phyloP scores from a whole-genome alignment of 345 rosid genomes.

The Bruguiera gymnorhiza region DNA sequence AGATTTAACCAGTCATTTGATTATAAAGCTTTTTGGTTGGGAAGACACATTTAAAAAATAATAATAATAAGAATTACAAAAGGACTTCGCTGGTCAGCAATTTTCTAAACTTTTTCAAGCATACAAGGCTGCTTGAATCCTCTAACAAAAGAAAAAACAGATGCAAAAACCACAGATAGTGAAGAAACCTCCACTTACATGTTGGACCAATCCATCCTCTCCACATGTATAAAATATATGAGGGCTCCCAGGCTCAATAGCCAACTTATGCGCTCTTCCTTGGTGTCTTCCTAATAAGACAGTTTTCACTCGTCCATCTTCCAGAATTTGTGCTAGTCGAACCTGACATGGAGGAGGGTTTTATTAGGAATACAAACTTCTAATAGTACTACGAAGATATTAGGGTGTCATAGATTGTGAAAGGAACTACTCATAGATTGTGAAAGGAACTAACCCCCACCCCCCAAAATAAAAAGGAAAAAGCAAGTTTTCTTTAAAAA shows the following conservation, averaged over 20 bases:
- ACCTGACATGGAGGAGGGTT: conserved; percentile 40
- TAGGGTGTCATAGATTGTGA: too few species aligned
- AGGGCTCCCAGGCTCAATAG: conserved; percentile 89
- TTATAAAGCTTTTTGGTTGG: background rate
- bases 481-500: too few species aligned
- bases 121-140: background rate
- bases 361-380: too few species aligned
- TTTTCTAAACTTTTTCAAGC: background rate
- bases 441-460: too few species aligned
- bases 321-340: conserved; percentile 69
- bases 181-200: conserved; percentile 47
- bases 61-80: background rate
- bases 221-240: conserved; percentile 76
- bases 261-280: conserved; percentile 74
- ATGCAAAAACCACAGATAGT: background rate
- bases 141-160: conserved; percentile 1
- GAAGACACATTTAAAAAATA: background rate
- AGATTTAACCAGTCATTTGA: background rate
- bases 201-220: conserved; percentile 93
- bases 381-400: too few species aligned
- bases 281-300: conserved; percentile 53
- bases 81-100: background rate
- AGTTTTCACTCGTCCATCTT: conserved; percentile 58
- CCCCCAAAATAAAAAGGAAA: too few species aligned
- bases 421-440: too few species aligned